Conservation (phyloP, 2,329 filamentous ascomycete species). For the Amauroascus verrucosus region DNA sequence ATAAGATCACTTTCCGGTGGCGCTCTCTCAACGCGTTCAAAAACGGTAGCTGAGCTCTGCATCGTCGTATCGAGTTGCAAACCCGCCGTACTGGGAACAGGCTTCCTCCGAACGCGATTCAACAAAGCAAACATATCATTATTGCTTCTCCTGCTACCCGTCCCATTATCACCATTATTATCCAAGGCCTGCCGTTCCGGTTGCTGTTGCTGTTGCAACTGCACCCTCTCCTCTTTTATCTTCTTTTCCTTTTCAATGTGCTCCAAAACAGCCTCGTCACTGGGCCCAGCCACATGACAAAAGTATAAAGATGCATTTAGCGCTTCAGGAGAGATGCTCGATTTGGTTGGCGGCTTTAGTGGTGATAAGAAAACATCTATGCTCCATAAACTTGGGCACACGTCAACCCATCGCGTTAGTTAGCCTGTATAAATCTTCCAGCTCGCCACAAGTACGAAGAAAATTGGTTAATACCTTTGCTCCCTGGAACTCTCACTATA, state of each 20-base stretch:
- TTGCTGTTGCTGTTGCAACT: background rate
- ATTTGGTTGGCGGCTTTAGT: constrained; percentile 72
- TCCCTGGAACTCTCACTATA: constrained; percentile 86
- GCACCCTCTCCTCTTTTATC: constrained; percentile 4
- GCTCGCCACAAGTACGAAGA: background rate
- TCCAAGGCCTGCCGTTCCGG: background rate
- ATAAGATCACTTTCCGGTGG: background rate
- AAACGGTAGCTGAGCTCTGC: background rate
- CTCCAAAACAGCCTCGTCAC: constrained; percentile 41
- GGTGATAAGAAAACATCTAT: constrained; percentile 86
- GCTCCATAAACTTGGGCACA: constrained; percentile 7
- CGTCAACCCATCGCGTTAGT: constrained; percentile 5
- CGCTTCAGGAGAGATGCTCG: constrained; percentile 75
- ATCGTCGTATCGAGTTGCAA: background rate
- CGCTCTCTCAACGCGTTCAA: background rate
- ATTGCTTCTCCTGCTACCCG: background rate
- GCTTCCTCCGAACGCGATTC: constrained; percentile 34
- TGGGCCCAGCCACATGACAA: constrained; percentile 62
- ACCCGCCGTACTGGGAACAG: constrained; percentile 22
- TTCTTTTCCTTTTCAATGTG: constrained; percentile 30
- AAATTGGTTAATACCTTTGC: constrained; percentile 51
- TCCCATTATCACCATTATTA: background rate
- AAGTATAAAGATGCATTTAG: constrained; percentile 85
- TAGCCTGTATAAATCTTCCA: background rate
- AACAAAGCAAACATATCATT: constrained; percentile 19